A percentile compares a stretch with the other conserved stretches of the same genome.
Conservation (phyloP, 345 rosid genomes). For the Noccaea bulbosa region DNA sequence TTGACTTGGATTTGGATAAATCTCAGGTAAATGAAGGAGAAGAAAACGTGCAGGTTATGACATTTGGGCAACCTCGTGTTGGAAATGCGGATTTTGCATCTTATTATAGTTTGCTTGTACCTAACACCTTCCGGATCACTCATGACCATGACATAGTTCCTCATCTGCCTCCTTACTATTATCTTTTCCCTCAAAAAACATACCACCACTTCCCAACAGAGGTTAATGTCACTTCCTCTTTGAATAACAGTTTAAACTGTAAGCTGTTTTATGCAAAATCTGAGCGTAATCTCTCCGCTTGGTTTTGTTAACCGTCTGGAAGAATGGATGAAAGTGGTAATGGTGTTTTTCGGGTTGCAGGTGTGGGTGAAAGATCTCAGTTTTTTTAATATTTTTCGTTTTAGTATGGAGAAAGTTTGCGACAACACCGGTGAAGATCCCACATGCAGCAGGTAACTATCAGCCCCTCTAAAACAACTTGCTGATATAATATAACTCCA, state of each 20-base stretch:
- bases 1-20: constrained; percentile 26
- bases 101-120: constrained; percentile 68
- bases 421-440: constrained; percentile 88
- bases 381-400: constrained; percentile 33
- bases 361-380: constrained; percentile 39
- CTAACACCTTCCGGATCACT: constrained; percentile 73
- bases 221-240: constrained; percentile 35
- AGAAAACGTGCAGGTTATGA: constrained; percentile 67
- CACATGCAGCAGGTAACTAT: constrained; percentile 69
- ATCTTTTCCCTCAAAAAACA: constrained; percentile 78
- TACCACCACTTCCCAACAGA: constrained; percentile 97
- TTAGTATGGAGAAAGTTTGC: constrained; percentile 65
- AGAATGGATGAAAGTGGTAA: constrained; percentile 1
- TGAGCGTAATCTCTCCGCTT: background rate
- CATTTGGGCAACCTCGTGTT: constrained; percentile 97
- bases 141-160: constrained; percentile 90
- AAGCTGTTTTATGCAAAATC: background rate
- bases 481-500: background rate
- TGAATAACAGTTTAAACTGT: background rate
- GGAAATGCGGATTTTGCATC: constrained; percentile 90
- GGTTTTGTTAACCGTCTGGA: constrained; percentile 4
- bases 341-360: constrained; percentile 24
- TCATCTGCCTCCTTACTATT: constrained; percentile 84
- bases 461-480: background rate
- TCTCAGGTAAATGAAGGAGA: constrained; percentile 72